phyloP scores from a whole-genome alignment of 305 asterid species.

The Fraxinus ornus region DNA sequence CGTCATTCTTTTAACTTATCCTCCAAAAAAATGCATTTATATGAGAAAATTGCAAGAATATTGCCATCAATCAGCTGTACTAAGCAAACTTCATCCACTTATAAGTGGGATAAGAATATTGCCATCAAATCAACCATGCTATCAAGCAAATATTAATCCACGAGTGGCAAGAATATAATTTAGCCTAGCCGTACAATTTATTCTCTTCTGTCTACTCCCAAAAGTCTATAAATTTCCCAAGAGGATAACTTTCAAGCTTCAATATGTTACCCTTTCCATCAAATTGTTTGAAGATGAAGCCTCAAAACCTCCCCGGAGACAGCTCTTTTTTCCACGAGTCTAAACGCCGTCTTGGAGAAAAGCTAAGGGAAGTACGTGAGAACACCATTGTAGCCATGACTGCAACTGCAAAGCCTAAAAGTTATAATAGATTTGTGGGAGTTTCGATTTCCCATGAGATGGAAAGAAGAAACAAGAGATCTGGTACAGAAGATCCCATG shows the following conservation, averaged over 20 bases:
- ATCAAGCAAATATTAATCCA: conserved; percentile 22
- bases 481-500: conserved; percentile 55
- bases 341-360: conserved; percentile 29
- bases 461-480: conserved; percentile 42
- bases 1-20: not conserved
- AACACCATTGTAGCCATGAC: conserved; percentile 12
- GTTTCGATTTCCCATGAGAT: conserved; percentile 27
- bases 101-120: conserved; percentile 30
- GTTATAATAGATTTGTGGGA: not conserved
- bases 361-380: conserved; percentile 25
- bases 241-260: conserved; percentile 11
- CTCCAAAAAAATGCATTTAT: not conserved
- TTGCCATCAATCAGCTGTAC: not conserved
- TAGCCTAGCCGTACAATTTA: not conserved
- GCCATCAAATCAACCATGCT: conserved; percentile 20
- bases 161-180: conserved; percentile 21
- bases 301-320: conserved; percentile 32
- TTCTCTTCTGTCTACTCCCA: conserved; percentile 1
- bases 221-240: conserved; percentile 35
- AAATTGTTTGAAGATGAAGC: conserved; percentile 33
- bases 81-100: not conserved
- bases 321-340: conserved; percentile 27
- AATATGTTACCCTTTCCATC: conserved; percentile 17
- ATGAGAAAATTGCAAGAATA: not conserved
- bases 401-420: conserved; percentile 1